Conservation (phyloP, 2,329 filamentous ascomycete genomes). For the Bimuria novae-zelandiae region DNA sequence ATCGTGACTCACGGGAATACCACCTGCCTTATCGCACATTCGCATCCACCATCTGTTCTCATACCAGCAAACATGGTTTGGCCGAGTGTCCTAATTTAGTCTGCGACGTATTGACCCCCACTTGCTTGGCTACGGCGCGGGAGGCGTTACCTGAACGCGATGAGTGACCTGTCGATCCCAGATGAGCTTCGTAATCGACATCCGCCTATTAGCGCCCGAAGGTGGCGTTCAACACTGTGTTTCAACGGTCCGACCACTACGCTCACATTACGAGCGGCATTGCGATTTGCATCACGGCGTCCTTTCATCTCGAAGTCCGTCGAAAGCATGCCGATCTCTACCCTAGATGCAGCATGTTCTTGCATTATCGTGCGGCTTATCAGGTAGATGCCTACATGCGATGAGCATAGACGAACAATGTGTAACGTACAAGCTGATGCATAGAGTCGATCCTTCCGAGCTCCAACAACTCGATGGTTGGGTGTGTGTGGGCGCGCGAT, state of each 20-base stretch:
- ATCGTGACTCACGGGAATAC: not conserved
- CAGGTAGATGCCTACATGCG: not conserved
- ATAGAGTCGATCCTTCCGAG: not conserved
- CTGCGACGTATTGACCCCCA: not conserved
- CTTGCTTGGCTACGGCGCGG: not conserved
- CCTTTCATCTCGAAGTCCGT: not conserved
- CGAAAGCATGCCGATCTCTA: not conserved
- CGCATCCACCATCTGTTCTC: not conserved
- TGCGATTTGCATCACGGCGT: not conserved
- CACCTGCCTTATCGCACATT: not conserved
- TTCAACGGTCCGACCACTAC: constrained; percentile 1
- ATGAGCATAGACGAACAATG: not conserved
- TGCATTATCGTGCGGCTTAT: constrained; percentile 1
- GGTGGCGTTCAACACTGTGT: constrained; percentile 4
- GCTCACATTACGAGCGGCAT: not conserved
- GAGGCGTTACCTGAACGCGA: not conserved
- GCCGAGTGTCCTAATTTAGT: constrained; percentile 1
- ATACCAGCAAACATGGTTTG: not conserved
- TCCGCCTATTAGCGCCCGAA: constrained; percentile 1
- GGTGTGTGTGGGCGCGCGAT: too few relatives aligned
- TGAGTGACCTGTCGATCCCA: not conserved
- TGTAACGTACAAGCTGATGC: not conserved
- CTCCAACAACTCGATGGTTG: not conserved
- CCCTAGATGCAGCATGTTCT: not conserved
- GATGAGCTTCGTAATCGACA: not conserved